These are phyloP conservation scores for Ogataea angusta DNA, from an alignment of 805 yeast genomes.

Conservation along the genomic window DNA sequence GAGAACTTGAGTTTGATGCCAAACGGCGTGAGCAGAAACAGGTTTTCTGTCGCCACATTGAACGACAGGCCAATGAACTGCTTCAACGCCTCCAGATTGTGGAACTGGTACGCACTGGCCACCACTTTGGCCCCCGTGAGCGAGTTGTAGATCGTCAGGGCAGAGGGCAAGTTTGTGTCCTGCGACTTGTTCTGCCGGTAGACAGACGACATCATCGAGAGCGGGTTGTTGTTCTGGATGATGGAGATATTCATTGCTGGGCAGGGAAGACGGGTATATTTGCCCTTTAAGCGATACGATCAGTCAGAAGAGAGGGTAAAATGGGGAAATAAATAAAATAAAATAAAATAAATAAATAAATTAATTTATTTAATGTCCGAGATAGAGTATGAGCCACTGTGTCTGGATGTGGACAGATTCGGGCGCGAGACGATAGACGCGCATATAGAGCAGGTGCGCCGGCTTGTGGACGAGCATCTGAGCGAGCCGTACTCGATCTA, in stretches of 20 bases:
- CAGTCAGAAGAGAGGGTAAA: conserved; percentile 10
- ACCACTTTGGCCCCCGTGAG: conserved; percentile 40
- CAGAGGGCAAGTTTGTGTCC: conserved; percentile 18
- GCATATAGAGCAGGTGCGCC: conserved; percentile 50
- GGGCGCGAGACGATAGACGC: conserved; percentile 22
- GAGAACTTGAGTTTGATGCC: conserved; percentile 59
- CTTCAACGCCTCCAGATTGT: conserved; percentile 41
- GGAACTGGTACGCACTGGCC: conserved; percentile 39
- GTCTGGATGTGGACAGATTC: conserved; percentile 17
- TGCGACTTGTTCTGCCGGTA: conserved; percentile 17
- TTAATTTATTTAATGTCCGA: conserved; percentile 6
- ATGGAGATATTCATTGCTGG: conserved; percentile 19
- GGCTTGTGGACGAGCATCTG: conserved; percentile 65
- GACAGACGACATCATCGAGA: conserved; percentile 28
- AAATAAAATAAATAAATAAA: background rate
- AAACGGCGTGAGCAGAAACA: conserved; percentile 58
- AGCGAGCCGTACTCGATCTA: conserved; percentile 94
- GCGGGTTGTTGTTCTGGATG: conserved; percentile 21
- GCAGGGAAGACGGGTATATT: background rate
- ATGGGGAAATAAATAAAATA: conserved; percentile 3
- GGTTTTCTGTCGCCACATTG: conserved; percentile 38
- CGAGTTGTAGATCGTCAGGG: conserved; percentile 37
- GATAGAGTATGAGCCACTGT: conserved; percentile 22
- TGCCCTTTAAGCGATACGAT: conserved; percentile 11
- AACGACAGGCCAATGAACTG: conserved; percentile 40